A percentile compares a stretch with the other conserved stretches of the same genome.
These are phyloP conservation scores for Periconia sp. DNA, from an alignment of 2,329 filamentous ascomycete species.

Conservation along the genomic window DNA sequence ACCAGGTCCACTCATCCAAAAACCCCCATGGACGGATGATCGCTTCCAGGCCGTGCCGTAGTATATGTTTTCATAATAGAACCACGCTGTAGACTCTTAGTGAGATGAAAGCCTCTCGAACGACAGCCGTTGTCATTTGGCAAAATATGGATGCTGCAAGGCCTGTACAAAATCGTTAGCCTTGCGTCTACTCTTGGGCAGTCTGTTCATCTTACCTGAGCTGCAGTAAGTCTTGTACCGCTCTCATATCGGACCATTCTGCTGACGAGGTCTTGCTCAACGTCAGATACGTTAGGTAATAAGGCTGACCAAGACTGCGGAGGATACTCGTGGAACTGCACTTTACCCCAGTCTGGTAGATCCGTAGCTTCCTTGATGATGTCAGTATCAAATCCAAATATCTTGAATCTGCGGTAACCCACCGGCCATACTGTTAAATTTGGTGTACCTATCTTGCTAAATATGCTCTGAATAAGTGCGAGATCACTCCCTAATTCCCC, in stretches of 20 bases:
- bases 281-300: conserved; percentile 64
- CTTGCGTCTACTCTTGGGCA: background rate
- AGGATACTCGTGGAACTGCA: conserved; percentile 78
- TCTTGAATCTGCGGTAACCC: conserved; percentile 27
- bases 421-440: conserved; percentile 82
- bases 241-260: conserved; percentile 76
- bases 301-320: conserved; percentile 71
- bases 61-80: background rate
- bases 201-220: conserved; percentile 55
- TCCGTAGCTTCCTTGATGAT: conserved; percentile 61
- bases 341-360: conserved; percentile 87
- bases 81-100: too few relatives aligned
- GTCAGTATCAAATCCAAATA: conserved; percentile 8
- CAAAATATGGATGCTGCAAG: conserved; percentile 38
- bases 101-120: too few relatives aligned
- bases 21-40: too few relatives aligned
- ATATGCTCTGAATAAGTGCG: conserved; percentile 88
- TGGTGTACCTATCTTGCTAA: conserved; percentile 88
- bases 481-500: conserved; percentile 92
- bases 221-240: conserved; percentile 69
- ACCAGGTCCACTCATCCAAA: too few relatives aligned
- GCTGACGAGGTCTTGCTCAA: conserved; percentile 69
- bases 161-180: conserved; percentile 22
- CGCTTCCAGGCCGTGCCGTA: too few relatives aligned
- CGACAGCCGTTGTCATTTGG: conserved; percentile 5